These are phyloP conservation scores for Globisporangium cystogenes DNA, from an alignment of 352 stramenopile species.

Conservation along the genomic window DNA sequence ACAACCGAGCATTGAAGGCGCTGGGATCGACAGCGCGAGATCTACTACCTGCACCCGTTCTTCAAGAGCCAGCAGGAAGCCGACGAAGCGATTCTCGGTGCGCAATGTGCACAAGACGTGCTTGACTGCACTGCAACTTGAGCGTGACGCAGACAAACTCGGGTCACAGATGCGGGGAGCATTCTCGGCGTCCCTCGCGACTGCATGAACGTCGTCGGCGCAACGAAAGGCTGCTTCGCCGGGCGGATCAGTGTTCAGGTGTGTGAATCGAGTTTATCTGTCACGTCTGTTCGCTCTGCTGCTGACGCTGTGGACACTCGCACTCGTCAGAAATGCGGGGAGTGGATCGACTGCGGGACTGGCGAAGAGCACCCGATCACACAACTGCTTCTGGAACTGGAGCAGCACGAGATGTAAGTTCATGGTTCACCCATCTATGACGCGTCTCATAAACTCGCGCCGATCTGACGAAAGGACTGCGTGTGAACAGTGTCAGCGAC, in stretches of 20 bases:
- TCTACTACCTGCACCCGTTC: conserved; percentile 85
- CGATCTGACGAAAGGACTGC: background rate
- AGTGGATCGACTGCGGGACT: conserved; percentile 50
- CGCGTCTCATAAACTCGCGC: background rate
- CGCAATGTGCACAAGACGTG: background rate
- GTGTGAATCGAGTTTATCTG: conserved; percentile 1
- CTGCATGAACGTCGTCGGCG: conserved; percentile 79
- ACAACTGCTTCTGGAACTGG: conserved; percentile 57
- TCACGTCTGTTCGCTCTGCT: too few species aligned
- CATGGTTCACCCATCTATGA: too few species aligned
- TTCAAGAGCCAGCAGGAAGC: conserved; percentile 77
- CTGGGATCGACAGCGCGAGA: conserved; percentile 37
- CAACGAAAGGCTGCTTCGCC: conserved; percentile 73
- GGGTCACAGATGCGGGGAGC: conserved; percentile 48
- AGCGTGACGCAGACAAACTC: background rate
- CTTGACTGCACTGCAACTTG: background rate
- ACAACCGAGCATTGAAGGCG: too few species aligned
- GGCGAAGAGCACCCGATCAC: conserved; percentile 75
- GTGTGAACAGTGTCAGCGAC: conserved; percentile 40
- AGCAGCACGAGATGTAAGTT: conserved; percentile 43
- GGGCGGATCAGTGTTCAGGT: conserved; percentile 53
- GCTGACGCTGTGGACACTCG: background rate
- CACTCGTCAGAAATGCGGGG: conserved; percentile 27
- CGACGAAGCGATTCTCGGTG: conserved; percentile 81
- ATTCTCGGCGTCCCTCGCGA: conserved; percentile 63